phyloP scores from a whole-genome alignment of 2,329 filamentous ascomycete genomes.

The Pseudogymnoascus sp. region DNA sequence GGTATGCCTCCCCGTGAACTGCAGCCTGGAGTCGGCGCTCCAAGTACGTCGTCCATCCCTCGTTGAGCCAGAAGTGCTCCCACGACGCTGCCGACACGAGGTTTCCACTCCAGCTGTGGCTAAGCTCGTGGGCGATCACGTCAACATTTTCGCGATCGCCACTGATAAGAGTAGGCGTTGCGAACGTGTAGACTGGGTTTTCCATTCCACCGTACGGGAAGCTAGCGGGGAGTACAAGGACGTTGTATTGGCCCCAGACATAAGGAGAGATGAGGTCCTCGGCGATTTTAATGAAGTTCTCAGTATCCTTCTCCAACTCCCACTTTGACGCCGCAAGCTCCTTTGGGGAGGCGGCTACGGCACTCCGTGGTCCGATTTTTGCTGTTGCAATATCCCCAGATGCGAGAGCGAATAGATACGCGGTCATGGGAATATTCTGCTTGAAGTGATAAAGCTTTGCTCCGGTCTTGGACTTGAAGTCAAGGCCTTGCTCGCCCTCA shows the following conservation, averaged over 20 bases:
- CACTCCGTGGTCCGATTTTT: slow-evolving; percentile 76
- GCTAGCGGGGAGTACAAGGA: slow-evolving; percentile 79
- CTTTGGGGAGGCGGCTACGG: slow-evolving; percentile 81
- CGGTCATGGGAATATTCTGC: slow-evolving; percentile 86
- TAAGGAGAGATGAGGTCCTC: slow-evolving; percentile 81
- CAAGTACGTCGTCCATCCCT: slow-evolving; percentile 91
- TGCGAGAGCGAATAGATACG: slow-evolving; percentile 90
- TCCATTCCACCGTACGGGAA: slow-evolving; percentile 80
- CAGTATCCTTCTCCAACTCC: slow-evolving; percentile 86
- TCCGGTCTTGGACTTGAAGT: slow-evolving; percentile 40
- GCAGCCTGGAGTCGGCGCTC: slow-evolving; percentile 75
- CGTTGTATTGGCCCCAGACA: slow-evolving; percentile 91
- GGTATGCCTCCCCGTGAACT: slow-evolving; percentile 75
- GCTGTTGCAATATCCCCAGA: slow-evolving; percentile 78
- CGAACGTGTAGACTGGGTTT: slow-evolving; percentile 91
- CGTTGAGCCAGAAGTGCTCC: slow-evolving; percentile 72
- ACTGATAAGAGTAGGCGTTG: slow-evolving; percentile 88
- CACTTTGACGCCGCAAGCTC: slow-evolving; percentile 77
- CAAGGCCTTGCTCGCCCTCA: slow-evolving; percentile 39
- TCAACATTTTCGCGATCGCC: slow-evolving; percentile 89
- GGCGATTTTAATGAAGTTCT: slow-evolving; percentile 82
- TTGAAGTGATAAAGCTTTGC: slow-evolving; percentile 72
- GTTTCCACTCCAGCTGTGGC: slow-evolving; percentile 82
- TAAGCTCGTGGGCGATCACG: slow-evolving; percentile 83
- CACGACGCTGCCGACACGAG: slow-evolving; percentile 70